Percentiles rank a stretch among this genome's conserved stretches.
Evolutionary conservation across 2,329 filamentous ascomycete species (phyloP).

Genomic region (Cladosporium sp.): DNA sequence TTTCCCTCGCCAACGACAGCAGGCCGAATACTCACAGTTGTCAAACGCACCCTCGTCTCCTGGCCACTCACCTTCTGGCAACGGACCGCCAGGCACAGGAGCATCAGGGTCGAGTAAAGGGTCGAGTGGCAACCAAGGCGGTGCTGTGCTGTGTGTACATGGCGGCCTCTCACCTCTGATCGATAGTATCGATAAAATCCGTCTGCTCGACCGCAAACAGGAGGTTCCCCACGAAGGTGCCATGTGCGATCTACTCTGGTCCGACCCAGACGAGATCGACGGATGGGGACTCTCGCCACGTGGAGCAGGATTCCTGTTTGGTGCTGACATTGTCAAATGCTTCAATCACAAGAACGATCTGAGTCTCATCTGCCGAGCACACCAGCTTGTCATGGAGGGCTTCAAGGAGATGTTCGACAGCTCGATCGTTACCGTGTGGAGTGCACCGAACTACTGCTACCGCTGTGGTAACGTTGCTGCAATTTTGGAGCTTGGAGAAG

Average conservation of each 20-base stretch:
- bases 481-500: constrained; percentile 87
- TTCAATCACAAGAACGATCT: constrained; percentile 96
- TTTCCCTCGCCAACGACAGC: constrained; percentile 52
- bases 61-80: constrained; percentile 27
- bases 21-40: constrained; percentile 20
- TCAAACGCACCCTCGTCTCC: constrained; percentile 36
- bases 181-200: constrained; percentile 91
- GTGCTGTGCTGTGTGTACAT: constrained; percentile 91
- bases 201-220: constrained; percentile 91
- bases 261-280: constrained; percentile 95
- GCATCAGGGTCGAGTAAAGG: constrained; percentile 66
- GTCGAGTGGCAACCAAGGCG: constrained; percentile 58
- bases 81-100: constrained; percentile 72
- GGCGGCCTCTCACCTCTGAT: constrained; percentile 88
- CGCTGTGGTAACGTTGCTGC: constrained; percentile 66
- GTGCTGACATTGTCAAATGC: constrained; percentile 87
- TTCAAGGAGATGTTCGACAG: constrained; percentile 99
- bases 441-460: constrained; percentile 38
- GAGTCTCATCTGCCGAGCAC: constrained; percentile 84
- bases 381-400: constrained; percentile 98
- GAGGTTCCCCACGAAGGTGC: constrained; percentile 97
- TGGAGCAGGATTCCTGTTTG: constrained; percentile 92
- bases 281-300: constrained; percentile 93
- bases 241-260: constrained; percentile 98
- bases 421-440: constrained; percentile 93